Conservation (phyloP, 352 stramenopile genomes). For the Achlya hypogyna region DNA sequence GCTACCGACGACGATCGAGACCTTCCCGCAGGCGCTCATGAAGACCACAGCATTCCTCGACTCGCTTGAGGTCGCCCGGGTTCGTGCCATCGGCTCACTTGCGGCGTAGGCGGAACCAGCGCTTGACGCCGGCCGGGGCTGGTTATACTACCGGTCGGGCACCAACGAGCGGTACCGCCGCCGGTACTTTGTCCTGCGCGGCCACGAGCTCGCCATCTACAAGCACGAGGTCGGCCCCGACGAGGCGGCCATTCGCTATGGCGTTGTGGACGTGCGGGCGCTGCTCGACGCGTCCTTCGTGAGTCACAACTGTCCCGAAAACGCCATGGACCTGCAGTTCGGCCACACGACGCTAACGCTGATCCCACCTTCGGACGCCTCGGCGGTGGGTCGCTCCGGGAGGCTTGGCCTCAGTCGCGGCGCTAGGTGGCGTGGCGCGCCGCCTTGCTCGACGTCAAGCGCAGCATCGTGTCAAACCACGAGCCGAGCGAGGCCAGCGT, state of each 20-base stretch:
- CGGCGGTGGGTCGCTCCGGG: slow-evolving; percentile 34
- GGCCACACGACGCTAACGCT: slow-evolving; percentile 67
- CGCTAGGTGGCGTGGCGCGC: slow-evolving; percentile 57
- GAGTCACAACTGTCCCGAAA: slow-evolving; percentile 77
- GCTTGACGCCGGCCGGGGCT: slow-evolving; percentile 37
- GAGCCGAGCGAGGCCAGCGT: slow-evolving; percentile 64
- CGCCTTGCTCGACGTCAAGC: slow-evolving; percentile 72
- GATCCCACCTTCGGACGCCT: slow-evolving; percentile 71
- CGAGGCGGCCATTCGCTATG: slow-evolving; percentile 75
- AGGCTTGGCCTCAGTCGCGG: neutral
- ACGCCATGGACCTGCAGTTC: slow-evolving; percentile 74
- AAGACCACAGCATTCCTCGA: slow-evolving; percentile 66
- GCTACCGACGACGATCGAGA: slow-evolving; percentile 60
- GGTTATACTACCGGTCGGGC: slow-evolving; percentile 78
- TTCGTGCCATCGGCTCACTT: too few species aligned
- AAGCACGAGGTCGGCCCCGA: slow-evolving; percentile 80
- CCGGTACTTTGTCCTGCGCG: slow-evolving; percentile 83
- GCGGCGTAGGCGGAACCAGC: neutral
- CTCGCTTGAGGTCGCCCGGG: neutral
- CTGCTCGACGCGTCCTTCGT: slow-evolving; percentile 75
- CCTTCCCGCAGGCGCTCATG: slow-evolving; percentile 73
- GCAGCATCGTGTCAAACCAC: slow-evolving; percentile 60
- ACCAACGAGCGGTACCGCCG: slow-evolving; percentile 72
- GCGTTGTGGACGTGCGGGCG: slow-evolving; percentile 76
- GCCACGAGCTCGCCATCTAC: slow-evolving; percentile 83